Percentiles rank a stretch among this genome's conserved stretches.
Conservation (phyloP, 495 filamentous ascomycete species). For the Aspergillus panamensis region DNA sequence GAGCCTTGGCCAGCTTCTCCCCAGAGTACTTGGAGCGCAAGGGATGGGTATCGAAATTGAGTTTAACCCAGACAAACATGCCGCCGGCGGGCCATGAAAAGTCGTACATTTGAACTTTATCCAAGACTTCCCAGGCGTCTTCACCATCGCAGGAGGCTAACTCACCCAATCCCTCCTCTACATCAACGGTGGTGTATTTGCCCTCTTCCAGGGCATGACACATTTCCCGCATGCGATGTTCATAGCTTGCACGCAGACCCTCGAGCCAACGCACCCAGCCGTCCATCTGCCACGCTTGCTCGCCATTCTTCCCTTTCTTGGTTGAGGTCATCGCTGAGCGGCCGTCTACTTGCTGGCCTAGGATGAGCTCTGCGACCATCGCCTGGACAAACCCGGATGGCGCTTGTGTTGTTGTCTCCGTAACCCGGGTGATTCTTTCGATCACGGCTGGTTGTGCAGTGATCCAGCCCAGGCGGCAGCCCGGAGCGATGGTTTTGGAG, state of each 20-base stretch:
- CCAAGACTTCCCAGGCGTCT: constrained; percentile 63
- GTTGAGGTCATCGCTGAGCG: constrained; percentile 22
- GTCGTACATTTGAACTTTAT: constrained; percentile 64
- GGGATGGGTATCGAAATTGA: constrained; percentile 69
- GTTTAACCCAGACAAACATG: constrained; percentile 85
- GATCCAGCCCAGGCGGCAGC: constrained; percentile 73
- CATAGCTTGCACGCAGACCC: constrained; percentile 75
- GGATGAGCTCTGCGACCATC: constrained; percentile 71
- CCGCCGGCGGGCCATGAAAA: constrained; percentile 81
- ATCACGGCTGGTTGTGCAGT: constrained; percentile 74
- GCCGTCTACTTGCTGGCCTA: constrained; percentile 55
- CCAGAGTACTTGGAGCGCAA: constrained; percentile 48
- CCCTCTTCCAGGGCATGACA: constrained; percentile 63
- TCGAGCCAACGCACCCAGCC: constrained; percentile 90
- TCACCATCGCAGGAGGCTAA: constrained; percentile 31
- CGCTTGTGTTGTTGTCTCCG: constrained; percentile 72
- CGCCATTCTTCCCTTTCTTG: constrained; percentile 24
- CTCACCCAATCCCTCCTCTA: constrained; percentile 29
- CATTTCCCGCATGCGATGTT: constrained; percentile 77
- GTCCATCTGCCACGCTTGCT: constrained; percentile 68
- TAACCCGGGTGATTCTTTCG: constrained; percentile 69
- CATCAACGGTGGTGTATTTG: constrained; percentile 49
- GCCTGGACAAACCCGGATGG: constrained; percentile 86
- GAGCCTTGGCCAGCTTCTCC: constrained; percentile 49
- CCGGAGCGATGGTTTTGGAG: constrained; percentile 77